Evolutionary conservation across 441 rosid species (phyloP), one percentile per base, ranked within the genome.

Genomic region (Biscutella laevigata): DNA sequence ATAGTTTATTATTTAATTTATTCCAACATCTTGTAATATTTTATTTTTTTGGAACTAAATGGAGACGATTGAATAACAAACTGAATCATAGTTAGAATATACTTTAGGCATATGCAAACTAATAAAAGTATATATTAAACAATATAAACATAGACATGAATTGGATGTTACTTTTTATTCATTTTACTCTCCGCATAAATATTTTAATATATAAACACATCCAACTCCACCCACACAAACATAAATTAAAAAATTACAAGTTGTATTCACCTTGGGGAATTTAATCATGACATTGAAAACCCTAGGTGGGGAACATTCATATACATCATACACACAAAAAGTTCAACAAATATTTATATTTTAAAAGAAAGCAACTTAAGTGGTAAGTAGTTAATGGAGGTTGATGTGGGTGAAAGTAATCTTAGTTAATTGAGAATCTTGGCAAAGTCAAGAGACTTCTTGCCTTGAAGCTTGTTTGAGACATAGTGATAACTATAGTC

Each of bases 401-500:
- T 12, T 14, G 52, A 36, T 19, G 29, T 12, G 24, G 15, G 17
- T 41, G 38, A 45, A 43, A 57, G 36, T 35, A 25, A 61, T 62
- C 57, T 22, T 56, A 40, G 68, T 43, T 62, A 51, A 55, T 66
- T 71, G 54, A 44, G 37, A 58, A 88, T 70, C 77, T 77, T 81
- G 53, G 95, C 94, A 45, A 87, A 90, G 32, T 90, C 95, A 46
- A 90, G 86, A 53, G 80, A 67, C 71, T 69, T 90, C 63, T 90
- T 90, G 63, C 98, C 95, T 66, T 84, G 83, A 43, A 87, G 70
- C 80, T 78, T 84, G 84, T 77, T 79, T 17, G 83, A 77, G 17
- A 80, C 72, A 58, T 86, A 87, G 77, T 90, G 94, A 63, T 81
- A 77, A 63, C 79, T 86, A 72, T 87, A 90, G 30, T 90, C 94